Evolutionary conservation across 768 basidiomycete genomes (phyloP).

Genomic region (Russula emetica): DNA sequence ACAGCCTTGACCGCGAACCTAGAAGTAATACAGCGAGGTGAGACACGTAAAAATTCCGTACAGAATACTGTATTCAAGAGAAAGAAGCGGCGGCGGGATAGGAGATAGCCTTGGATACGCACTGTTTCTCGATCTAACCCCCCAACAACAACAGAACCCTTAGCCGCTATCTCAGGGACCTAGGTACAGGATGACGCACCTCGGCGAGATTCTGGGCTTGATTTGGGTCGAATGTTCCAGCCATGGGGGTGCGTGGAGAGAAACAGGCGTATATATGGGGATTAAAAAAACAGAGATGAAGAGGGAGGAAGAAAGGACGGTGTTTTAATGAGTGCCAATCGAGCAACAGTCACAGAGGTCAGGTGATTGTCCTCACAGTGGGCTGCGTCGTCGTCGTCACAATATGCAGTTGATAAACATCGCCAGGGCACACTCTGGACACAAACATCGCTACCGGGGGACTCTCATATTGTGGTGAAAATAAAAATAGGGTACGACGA

Average conservation of each 20-base stretch:
- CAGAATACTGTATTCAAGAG: background rate
- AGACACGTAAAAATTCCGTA: background rate
- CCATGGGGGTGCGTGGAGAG: slow-evolving; percentile 17
- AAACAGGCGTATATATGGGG: background rate
- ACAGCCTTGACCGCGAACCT: slow-evolving; percentile 94
- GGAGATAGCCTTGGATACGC: slow-evolving; percentile 34
- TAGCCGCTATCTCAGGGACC: background rate
- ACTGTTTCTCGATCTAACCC: slow-evolving; percentile 91
- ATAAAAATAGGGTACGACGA: background rate
- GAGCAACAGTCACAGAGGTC: background rate
- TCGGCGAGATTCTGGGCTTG: slow-evolving; percentile 90
- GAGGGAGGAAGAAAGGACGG: background rate
- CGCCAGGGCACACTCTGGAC: background rate
- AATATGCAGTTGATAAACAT: background rate
- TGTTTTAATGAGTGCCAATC: background rate
- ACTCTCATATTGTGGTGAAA: background rate
- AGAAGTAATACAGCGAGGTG: background rate
- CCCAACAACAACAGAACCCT: background rate
- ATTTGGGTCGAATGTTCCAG: slow-evolving; percentile 70
- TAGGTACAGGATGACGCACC: slow-evolving; percentile 41
- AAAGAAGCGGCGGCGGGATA: background rate
- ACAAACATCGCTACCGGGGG: background rate
- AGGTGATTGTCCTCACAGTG: slow-evolving; percentile 12
- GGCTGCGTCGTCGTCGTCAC: background rate
- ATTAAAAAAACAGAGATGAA: background rate